Evolutionary conservation across 305 asterid genomes (phyloP), one percentile per base, ranked within the genome.

Genomic region (Andrographis paniculata): DNA sequence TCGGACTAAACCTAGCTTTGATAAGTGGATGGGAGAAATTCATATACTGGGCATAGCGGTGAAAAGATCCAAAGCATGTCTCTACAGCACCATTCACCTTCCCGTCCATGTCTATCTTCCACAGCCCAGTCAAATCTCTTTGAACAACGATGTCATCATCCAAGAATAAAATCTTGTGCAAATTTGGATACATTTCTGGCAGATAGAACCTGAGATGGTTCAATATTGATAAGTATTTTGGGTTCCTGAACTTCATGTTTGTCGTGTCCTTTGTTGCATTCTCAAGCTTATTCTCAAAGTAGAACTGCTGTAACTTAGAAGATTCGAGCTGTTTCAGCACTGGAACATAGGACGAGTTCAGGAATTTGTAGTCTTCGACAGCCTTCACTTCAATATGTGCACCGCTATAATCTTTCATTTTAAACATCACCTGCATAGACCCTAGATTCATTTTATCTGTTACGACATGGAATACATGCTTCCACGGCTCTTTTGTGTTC

Each of bases 101-200:
- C 22, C 79, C 79, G 33, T 68, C 73, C 70, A 73, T 20, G 55
- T 73, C 76, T 2, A 68, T 55, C 42, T 36, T 56, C 79, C 79
- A 73, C 49, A 73, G 42, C 37, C 65, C 67, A 52, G 79, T 61
- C 69, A 73, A 55, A 54, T 72, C 79, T 46, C 68, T 72, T 62
- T 68, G 75, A 61, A 72, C 75, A 43, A 72, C 75, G 41, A 72
- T 70, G 31, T 73, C 79, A 27, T 68, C 79, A 45, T 73, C 79
- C 42, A 73, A 56, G 58, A 73, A 73, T 23, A 73, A 53, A 55
- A 73, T 73, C 61, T 66, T 65, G 58, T 65, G 68, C 63, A 73
- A 55, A 57, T 53, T 68, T 7, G 79, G 79, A 33, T 64, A 73
- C 42, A 73, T 28, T 47, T 68, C 73, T 17, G 79, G 79, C 66